Conservation (phyloP, 306 rosid genomes). For the Vachellia collinsii region DNA sequence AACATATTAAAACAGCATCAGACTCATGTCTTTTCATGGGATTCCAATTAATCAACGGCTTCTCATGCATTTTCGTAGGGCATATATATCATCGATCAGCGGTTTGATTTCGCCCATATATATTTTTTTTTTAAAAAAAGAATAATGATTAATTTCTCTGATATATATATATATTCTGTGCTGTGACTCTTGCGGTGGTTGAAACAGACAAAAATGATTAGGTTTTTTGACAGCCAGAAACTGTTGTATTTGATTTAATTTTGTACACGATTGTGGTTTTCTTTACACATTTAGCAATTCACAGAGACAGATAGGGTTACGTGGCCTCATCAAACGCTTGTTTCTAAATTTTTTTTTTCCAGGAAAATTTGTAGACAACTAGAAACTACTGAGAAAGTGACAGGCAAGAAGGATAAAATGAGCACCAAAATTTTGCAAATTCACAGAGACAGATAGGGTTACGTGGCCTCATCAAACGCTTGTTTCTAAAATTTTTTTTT, state of each 20-base stretch:
- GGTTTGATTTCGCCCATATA: background rate
- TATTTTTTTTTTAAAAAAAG: background rate
- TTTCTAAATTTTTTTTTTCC: background rate
- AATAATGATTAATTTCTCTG: background rate
- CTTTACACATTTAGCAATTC: background rate
- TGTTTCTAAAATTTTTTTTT: no score
- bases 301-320: background rate
- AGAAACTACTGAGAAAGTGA: background rate
- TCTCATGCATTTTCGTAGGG: background rate
- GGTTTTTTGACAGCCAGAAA: background rate
- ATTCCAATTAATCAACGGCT: background rate
- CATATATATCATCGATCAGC: conserved; percentile 15
- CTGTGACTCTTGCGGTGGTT: background rate
- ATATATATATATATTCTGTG: background rate
- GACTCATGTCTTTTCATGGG: conserved; percentile 16
- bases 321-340: background rate
- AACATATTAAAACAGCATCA: background rate
- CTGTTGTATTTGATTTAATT: background rate
- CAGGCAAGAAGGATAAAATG: background rate
- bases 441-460: background rate
- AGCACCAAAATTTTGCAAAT: no score
- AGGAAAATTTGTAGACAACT: background rate
- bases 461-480: background rate
- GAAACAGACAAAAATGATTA: background rate
- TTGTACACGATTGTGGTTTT: conserved; percentile 24